phyloP scores from a whole-genome alignment of 345 rosid genomes.

The Bruguiera gymnorhiza region DNA sequence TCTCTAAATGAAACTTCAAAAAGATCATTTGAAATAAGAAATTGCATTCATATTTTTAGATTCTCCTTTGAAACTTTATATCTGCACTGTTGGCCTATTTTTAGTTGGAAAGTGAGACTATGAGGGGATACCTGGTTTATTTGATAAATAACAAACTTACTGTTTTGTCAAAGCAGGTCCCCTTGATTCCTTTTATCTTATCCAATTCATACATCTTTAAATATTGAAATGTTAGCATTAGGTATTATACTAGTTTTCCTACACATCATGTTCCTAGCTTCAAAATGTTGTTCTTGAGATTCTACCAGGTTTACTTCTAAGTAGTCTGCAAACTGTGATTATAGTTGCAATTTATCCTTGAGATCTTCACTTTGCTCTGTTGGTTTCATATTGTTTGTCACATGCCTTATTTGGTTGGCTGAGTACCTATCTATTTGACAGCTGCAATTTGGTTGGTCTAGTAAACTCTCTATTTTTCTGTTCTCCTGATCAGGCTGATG shows the following conservation, averaged over 20 bases:
- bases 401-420: not conserved
- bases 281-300: not conserved
- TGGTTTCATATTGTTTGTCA: not conserved
- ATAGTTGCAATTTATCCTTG: slow-evolving; percentile 3
- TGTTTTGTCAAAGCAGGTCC: not conserved
- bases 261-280: not conserved
- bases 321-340: not conserved
- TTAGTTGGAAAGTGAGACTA: no score
- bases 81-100: no score
- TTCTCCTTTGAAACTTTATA: no score
- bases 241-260: not conserved
- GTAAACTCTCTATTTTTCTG: slow-evolving; percentile 19
- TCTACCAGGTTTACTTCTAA: not conserved
- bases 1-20: no score
- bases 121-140: not conserved
- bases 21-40: no score
- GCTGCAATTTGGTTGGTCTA: slow-evolving; percentile 9
- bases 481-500: slow-evolving; percentile 56
- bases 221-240: not conserved
- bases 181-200: not conserved
- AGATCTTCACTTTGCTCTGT: slow-evolving; percentile 2
- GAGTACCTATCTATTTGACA: slow-evolving; percentile 1
- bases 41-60: no score
- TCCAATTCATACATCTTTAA: not conserved
- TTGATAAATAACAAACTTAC: not conserved